Base-by-base conservation (phyloP, 1,284 basidiomycete genomes). In the Clitocybe nebularis region DNA sequence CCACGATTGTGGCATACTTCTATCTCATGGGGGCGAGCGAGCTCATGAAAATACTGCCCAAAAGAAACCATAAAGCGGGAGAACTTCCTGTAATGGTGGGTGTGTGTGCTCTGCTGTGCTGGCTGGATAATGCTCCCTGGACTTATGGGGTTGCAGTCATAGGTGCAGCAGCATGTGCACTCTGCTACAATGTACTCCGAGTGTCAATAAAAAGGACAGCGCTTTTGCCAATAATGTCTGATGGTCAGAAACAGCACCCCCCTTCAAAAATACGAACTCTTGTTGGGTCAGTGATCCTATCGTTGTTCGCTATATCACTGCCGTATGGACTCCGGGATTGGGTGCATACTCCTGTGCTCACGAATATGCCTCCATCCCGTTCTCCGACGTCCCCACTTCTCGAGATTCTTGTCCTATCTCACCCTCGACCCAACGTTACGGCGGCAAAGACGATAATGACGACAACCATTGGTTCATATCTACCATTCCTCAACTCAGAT, bases 371-470 rank as follows among this genome's bases (percentile, higher is more conserved):
- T 7, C 13, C 46, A 5, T 54, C 58, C n/a, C 56, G 51, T 3
- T 51, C 51, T 16, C 32, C 47, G 5, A 47, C 46, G 6, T 40
- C 44, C 1, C 58, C 67, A 7, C 52, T 64, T 5, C 55, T 71
- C 5, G 63, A 71, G 29, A 64, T 69, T 20, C 43, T 70, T 21
- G 43, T 69, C 10, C 55, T 71, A 1, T 62, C 67, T 4, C 63
- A 61, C 36, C 68, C 68, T 6, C 62, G 67, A 24, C 59, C 62
- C 1, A 51, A 65, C 36, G 39, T 48, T 16, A 49, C 55, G 19
- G 50, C 49, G 11, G 47, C 56, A 7, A 46, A 44, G 26, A 51
- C 51, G 2, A 55, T 70, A 10, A 54, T 70, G 34, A 56, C 52
- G 3, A 53, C 56, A 7, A 70, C 68, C 17, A 57, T 71, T 34